Percentiles rank a stretch among this genome's conserved stretches.
Conservation (phyloP, 2,329 filamentous ascomycete species). For the Neofusicoccum parvum region DNA sequence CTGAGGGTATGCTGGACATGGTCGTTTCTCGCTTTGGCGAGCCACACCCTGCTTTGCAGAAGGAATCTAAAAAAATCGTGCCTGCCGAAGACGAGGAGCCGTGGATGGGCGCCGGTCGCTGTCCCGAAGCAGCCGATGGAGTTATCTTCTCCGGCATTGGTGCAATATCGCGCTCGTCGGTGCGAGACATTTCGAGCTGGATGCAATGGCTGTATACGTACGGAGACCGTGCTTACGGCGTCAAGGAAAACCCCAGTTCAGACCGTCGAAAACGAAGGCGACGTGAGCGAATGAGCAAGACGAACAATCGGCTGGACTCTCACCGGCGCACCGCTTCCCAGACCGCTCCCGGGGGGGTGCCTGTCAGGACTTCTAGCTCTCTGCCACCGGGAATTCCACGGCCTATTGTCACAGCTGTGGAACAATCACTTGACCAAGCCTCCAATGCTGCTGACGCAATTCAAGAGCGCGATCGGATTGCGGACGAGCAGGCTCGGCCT, state of each 20-base stretch:
- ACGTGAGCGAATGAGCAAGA: conserved; percentile 35
- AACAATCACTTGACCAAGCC: conserved; percentile 47
- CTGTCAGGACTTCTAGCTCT: conserved; percentile 1
- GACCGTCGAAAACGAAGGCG: conserved; percentile 56
- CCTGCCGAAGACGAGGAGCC: conserved; percentile 30
- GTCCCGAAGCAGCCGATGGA: conserved; percentile 74
- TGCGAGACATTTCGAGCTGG: conserved; percentile 79
- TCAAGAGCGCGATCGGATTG: conserved; percentile 1
- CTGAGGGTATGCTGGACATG: conserved; percentile 84
- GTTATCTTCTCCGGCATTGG: conserved; percentile 84
- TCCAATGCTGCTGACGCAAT: conserved; percentile 38
- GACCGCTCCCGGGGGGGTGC: not conserved
- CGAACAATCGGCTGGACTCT: not conserved
- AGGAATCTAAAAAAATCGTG: conserved; percentile 25
- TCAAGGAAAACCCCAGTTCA: conserved; percentile 75
- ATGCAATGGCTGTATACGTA: conserved; percentile 84
- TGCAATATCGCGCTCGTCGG: conserved; percentile 68
- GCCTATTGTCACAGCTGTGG: conserved; percentile 49
- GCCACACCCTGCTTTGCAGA: conserved; percentile 35
- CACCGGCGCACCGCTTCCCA: conserved; percentile 4
- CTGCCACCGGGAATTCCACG: conserved; percentile 47
- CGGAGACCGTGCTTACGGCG: conserved; percentile 82
- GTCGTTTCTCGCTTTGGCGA: conserved; percentile 85
- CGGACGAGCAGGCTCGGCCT: conserved; percentile 26
- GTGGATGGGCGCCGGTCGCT: conserved; percentile 75